Evolutionary conservation across 257 asterid species (phyloP), one percentile per base, ranked within the genome.

Genomic region (Scutellaria baicalensis): DNA sequence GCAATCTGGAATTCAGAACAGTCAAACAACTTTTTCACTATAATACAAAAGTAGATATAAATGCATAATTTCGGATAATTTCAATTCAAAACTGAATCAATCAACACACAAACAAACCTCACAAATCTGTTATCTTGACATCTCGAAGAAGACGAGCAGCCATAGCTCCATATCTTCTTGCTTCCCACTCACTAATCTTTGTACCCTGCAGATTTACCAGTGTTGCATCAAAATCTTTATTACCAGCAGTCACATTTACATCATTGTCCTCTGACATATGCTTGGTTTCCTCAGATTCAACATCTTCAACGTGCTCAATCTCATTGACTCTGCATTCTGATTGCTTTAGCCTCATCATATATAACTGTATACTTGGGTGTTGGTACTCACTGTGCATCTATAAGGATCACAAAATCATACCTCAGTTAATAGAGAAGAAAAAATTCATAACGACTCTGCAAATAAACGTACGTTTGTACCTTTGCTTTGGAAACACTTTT

Each of bases 101-200:
- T 9, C 3, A 27, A 27, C 33, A 10, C 6, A 45, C 4, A n/a
- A 31, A 68, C 56, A 50, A 6, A 60, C 72, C 76, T 62, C 38
- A 4, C 6, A 59, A 18, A 39, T 59, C 84, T 11, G 91, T 74
- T 75, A 87, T 84, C 85, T 90, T 86, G 52, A 91, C 87, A 68
- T 93, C 95, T 9, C 84, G 82, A 79, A 93, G 95, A 74, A 93
- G 94, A 17, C 93, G 87, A 78, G 98, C 98, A 76, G 98, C 98
- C 95, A 91, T 84, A 12, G 96, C 95, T 56, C 98, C 97, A 59
- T 68, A 83, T 75, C 98, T 80, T 77, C 98, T 89, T 45, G 83
- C 76, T 82, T 93, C 96, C 98, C 98, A 93, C 31, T 89, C 96
- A 57, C 83, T 85, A 54, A 84, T 92, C 49, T 80, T 72, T 56